Percentiles rank a stretch among this genome's conserved stretches.
Evolutionary conservation across 2,329 filamentous ascomycete genomes (phyloP).

Genomic region (Cladophialophora bantiana): DNA sequence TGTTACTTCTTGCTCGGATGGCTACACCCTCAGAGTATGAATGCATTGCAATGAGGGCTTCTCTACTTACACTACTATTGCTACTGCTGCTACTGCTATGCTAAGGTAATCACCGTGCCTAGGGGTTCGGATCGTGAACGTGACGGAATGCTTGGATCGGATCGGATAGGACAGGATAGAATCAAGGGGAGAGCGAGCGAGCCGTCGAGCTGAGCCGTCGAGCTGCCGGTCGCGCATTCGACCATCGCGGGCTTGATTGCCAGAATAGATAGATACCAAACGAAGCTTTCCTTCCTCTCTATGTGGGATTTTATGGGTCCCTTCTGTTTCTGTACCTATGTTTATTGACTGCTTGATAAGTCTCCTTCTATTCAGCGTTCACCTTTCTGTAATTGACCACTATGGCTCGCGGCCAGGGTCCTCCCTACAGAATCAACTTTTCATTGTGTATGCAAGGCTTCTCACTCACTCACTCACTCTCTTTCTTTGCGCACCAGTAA

Average conservation of each 20-base stretch:
- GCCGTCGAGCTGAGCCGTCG: background rate
- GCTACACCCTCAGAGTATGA: background rate
- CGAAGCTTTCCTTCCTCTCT: background rate
- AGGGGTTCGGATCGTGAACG: background rate
- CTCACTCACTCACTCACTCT: background rate
- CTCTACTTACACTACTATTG: background rate
- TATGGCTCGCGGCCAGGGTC: background rate
- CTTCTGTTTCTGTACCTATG: background rate
- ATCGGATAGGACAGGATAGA: background rate
- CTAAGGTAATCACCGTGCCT: background rate
- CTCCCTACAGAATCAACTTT: background rate
- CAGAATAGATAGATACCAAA: slow-evolving; percentile 8
- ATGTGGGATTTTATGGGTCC: background rate
- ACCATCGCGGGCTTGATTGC: background rate
- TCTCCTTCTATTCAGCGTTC: background rate
- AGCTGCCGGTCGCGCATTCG: background rate
- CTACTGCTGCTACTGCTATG: background rate
- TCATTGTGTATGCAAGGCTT: background rate
- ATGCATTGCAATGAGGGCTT: background rate
- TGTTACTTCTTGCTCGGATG: background rate
- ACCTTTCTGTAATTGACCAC: background rate
- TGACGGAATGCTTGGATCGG: background rate
- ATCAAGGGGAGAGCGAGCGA: background rate
- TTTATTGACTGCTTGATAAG: background rate
- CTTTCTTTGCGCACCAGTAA: background rate